A percentile compares a stretch with the other conserved stretches of the same genome.
Conservation (phyloP, 257 asterid genomes). For the Solanum boliviense region DNA sequence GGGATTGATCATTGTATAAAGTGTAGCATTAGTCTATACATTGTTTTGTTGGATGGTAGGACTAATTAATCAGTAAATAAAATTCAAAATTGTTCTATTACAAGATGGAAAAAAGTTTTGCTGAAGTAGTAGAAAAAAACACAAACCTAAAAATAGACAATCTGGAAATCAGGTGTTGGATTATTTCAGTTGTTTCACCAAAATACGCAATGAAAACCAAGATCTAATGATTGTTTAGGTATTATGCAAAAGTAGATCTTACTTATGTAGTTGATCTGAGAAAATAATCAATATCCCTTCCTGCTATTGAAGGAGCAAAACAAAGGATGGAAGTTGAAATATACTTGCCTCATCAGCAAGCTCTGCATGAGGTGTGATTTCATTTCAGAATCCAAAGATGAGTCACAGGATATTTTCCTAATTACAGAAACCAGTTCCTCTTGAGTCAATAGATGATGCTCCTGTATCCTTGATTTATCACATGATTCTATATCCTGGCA, state of each 20-base stretch:
- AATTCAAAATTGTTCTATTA: neutral
- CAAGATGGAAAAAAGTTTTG: neutral
- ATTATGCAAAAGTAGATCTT: neutral
- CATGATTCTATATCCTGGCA: conserved; percentile 4
- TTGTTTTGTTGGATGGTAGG: neutral
- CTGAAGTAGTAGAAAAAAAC: neutral
- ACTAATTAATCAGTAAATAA: neutral
- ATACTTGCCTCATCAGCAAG: conserved; percentile 60
- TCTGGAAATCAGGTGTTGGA: neutral
- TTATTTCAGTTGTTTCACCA: neutral
- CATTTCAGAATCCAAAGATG: conserved; percentile 43
- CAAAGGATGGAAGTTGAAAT: neutral
- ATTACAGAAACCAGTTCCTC: conserved; percentile 66
- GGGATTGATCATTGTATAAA: neutral
- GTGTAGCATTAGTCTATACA: neutral
- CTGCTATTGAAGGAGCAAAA: neutral
- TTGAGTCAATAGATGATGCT: conserved; percentile 43
- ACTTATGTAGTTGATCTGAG: neutral
- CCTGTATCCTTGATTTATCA: conserved; percentile 21
- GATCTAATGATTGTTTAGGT: neutral
- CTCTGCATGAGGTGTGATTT: conserved; percentile 58
- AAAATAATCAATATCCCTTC: neutral
- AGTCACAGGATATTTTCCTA: conserved; percentile 66
- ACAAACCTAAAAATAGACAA: neutral
- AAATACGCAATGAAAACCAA: neutral